Percentiles rank a stretch among this genome's conserved stretches.
Evolutionary conservation across 306 rosid genomes (phyloP).

Genomic region (Senna tora): DNA sequence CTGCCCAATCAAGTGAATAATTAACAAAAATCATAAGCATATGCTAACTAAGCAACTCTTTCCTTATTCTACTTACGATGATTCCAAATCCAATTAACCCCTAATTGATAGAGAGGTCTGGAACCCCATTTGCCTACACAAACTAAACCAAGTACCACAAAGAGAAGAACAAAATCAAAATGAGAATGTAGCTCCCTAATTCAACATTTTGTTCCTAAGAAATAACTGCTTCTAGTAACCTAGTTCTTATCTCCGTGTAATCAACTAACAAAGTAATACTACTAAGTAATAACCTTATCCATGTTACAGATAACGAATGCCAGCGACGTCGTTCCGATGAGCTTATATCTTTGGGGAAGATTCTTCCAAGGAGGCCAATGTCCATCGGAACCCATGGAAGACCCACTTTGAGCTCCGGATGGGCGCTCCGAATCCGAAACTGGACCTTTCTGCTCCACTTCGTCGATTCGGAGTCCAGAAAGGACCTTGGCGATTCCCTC

Average conservation of each 20-base stretch:
- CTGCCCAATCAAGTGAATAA: slow-evolving; percentile 47
- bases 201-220: background rate
- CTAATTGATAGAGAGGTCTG: background rate
- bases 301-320: slow-evolving; percentile 96
- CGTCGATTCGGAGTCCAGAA: slow-evolving; percentile 47
- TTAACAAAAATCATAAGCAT: background rate
- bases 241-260: background rate
- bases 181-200: background rate
- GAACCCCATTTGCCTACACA: slow-evolving; percentile 1
- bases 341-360: slow-evolving; percentile 81
- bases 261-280: background rate
- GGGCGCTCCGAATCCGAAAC: slow-evolving; percentile 41
- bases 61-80: background rate
- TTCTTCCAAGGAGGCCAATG: slow-evolving; percentile 95
- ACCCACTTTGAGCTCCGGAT: slow-evolving; percentile 35
- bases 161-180: too few relatives aligned
- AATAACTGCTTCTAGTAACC: background rate
- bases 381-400: slow-evolving; percentile 36
- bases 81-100: slow-evolving; percentile 6
- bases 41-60: slow-evolving; percentile 14
- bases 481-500: slow-evolving; percentile 43
- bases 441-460: slow-evolving; percentile 36
- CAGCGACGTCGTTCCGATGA: slow-evolving; percentile 81
- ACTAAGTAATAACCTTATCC: slow-evolving; percentile 76
- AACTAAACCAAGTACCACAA: too few relatives aligned